phyloP scores from a whole-genome alignment of 768 basidiomycete genomes.

The Agaricus subrufescens region DNA sequence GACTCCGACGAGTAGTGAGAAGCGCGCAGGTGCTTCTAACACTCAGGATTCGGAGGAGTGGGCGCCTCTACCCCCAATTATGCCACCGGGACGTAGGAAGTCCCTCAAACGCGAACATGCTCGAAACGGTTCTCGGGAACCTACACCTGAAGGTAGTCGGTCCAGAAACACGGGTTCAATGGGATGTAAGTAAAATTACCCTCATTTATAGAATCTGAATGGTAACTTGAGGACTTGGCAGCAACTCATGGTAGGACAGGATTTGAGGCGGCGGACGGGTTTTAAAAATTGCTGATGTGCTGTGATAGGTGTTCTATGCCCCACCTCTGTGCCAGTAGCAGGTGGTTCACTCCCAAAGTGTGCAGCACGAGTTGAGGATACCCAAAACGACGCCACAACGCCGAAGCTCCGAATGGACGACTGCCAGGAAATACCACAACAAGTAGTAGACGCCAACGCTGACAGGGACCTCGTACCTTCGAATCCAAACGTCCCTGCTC shows the following conservation, averaged over 20 bases:
- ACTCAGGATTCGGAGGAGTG: background rate
- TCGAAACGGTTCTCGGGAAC: background rate
- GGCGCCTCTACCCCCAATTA: background rate
- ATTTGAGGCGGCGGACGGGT: conserved; percentile 5
- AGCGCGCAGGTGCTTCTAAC: background rate
- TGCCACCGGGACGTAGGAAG: conserved; percentile 3
- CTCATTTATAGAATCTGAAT: background rate
- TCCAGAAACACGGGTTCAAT: background rate
- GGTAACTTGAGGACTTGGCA: background rate
- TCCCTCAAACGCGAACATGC: conserved; percentile 4
- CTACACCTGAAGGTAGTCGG: background rate
- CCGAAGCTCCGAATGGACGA: background rate
- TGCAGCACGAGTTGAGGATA: background rate
- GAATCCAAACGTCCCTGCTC: background rate
- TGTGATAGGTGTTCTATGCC: conserved; percentile 1
- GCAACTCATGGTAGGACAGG: conserved; percentile 7
- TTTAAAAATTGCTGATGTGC: conserved; percentile 5
- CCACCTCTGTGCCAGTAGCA: background rate
- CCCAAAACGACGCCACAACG: background rate
- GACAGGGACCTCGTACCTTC: conserved; percentile 8
- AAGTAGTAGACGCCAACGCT: conserved; percentile 5
- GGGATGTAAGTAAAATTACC: background rate
- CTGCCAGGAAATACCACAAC: background rate
- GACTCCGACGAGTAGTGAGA: background rate
- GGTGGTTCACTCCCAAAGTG: background rate